Conservation (phyloP, 108 stramenopile species). For the Nitzschia palea region DNA sequence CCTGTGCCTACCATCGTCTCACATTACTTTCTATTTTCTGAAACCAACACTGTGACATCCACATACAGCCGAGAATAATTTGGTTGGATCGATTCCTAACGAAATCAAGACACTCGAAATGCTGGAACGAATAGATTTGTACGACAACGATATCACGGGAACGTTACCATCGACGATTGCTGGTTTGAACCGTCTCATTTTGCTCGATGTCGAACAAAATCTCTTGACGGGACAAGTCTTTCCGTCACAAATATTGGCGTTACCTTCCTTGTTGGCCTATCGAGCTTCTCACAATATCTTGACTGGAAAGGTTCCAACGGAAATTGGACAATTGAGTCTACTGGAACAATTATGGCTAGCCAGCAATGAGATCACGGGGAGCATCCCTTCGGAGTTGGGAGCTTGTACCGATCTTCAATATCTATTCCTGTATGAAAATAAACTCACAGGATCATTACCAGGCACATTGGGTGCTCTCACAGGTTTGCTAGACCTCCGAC, state of each 20-base stretch:
- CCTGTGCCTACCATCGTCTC: too few species aligned
- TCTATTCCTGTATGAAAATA: constrained; percentile 38
- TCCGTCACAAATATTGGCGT: constrained; percentile 32
- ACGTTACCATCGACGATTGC: constrained; percentile 27
- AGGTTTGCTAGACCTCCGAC: constrained; percentile 27
- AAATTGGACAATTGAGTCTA: constrained; percentile 15
- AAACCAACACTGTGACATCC: neutral
- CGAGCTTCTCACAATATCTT: constrained; percentile 53
- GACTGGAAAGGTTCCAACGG: constrained; percentile 34
- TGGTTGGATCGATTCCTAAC: constrained; percentile 30
- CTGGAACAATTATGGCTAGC: constrained; percentile 41
- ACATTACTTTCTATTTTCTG: neutral
- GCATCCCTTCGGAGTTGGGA: constrained; percentile 30
- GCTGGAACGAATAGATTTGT: constrained; percentile 29
- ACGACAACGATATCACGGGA: constrained; percentile 32
- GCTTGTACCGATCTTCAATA: constrained; percentile 17
- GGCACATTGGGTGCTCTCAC: constrained; percentile 22
- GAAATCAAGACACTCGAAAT: constrained; percentile 28
- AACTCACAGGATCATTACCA: constrained; percentile 35
- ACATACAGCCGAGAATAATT: constrained; percentile 31
- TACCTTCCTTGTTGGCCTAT: constrained; percentile 38
- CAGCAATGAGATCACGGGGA: constrained; percentile 23
- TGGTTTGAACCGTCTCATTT: constrained; percentile 20
- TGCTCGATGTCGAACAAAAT: constrained; percentile 47
- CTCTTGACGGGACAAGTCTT: constrained; percentile 38